These are phyloP conservation scores for Coemansia sp. DNA, from an alignment of 192 early-diverging fungal genomes.

Conservation along the genomic window DNA sequence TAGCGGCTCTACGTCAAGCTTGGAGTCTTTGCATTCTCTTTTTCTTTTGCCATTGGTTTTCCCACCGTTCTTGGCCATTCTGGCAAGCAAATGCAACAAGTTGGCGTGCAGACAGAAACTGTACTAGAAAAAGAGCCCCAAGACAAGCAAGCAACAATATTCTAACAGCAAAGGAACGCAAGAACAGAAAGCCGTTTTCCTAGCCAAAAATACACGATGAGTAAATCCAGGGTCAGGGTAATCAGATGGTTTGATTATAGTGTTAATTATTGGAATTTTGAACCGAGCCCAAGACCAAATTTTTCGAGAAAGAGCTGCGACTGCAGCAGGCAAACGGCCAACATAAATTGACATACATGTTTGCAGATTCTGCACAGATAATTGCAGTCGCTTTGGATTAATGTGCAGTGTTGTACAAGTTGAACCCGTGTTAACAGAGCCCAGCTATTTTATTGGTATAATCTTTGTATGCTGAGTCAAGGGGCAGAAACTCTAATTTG, in stretches of 20 bases:
- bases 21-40: background rate
- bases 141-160: background rate
- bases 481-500: too few species aligned
- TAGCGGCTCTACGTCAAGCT: background rate
- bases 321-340: background rate
- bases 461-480: too few species aligned
- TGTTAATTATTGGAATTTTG: background rate
- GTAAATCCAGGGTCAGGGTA: background rate
- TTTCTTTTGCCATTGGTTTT: slow-evolving; percentile 1
- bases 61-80: background rate
- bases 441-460: too few species aligned
- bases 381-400: background rate
- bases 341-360: background rate
- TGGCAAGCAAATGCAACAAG: background rate
- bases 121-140: background rate
- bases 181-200: background rate
- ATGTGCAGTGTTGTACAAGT: background rate
- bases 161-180: background rate
- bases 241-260: background rate
- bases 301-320: background rate
- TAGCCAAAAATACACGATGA: background rate
- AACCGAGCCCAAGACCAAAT: background rate
- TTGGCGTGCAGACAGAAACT: background rate
- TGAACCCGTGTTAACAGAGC: too few species aligned
- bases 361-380: background rate